These are phyloP conservation scores for Sistotremastrum suecicum DNA, from an alignment of 768 basidiomycete genomes.

Conservation along the genomic window DNA sequence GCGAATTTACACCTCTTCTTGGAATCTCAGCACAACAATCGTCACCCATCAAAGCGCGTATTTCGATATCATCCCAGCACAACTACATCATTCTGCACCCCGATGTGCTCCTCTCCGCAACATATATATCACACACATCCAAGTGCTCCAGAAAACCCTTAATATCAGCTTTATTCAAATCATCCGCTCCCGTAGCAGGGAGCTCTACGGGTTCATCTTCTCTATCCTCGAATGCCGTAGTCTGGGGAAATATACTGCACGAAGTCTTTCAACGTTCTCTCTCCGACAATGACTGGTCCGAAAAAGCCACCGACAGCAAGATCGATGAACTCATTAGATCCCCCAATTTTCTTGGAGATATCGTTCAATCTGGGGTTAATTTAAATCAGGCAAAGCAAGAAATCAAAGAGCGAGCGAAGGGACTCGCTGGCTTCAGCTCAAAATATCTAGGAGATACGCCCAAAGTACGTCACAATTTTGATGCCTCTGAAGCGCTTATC, in stretches of 20 bases:
- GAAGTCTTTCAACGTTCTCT: constrained; percentile 81
- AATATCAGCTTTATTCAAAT: constrained; percentile 49
- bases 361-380: constrained; percentile 42
- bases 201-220: constrained; percentile 15
- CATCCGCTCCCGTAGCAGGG: constrained; percentile 20
- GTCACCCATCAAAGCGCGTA: constrained; percentile 26
- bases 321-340: constrained; percentile 39
- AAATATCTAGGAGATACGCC: constrained; percentile 52
- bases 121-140: constrained; percentile 69
- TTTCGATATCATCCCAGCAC: constrained; percentile 44
- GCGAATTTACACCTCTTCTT: constrained; percentile 19
- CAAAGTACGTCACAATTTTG: constrained; percentile 30
- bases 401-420: constrained; percentile 44
- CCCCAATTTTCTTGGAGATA: constrained; percentile 35
- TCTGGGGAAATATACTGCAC: constrained; percentile 92
- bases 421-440: constrained; percentile 47
- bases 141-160: constrained; percentile 80
- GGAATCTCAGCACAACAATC: constrained; percentile 17
- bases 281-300: constrained; percentile 43
- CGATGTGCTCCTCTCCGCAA: constrained; percentile 83
- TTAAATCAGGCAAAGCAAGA: constrained; percentile 56
- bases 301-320: constrained; percentile 41
- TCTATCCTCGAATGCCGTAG: constrained; percentile 48
- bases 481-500: neutral
- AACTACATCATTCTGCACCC: constrained; percentile 83